These are phyloP conservation scores for Scleroderma citrinum DNA, from an alignment of 768 basidiomycete species.

Conservation along the genomic window DNA sequence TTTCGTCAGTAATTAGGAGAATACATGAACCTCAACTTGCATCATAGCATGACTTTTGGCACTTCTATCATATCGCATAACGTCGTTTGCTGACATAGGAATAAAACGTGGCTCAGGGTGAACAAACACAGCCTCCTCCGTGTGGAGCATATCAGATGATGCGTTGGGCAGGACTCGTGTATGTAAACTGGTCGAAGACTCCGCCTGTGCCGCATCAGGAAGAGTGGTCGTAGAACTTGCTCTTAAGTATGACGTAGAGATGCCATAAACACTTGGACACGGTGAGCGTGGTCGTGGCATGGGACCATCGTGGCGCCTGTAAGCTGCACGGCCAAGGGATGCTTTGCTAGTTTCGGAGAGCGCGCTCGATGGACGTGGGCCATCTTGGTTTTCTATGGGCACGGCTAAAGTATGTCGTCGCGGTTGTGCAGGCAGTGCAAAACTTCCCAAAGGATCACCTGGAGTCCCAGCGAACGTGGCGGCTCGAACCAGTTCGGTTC, in stretches of 20 bases:
- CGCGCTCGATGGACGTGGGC: conserved; percentile 3
- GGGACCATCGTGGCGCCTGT: conserved; percentile 12
- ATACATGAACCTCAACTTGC: background rate
- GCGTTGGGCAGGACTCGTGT: background rate
- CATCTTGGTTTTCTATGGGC: conserved; percentile 4
- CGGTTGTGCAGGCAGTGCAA: background rate
- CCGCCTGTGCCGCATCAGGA: background rate
- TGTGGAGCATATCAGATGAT: conserved; percentile 3
- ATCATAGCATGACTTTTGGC: conserved; percentile 9
- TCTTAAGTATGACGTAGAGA: conserved; percentile 5
- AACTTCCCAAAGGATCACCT: conserved; percentile 2
- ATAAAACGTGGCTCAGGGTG: conserved; percentile 9
- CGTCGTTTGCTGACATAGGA: conserved; percentile 13
- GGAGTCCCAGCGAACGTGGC: conserved; percentile 8
- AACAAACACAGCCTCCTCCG: conserved; percentile 3
- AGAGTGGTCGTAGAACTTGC: conserved; percentile 5
- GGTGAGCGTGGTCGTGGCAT: conserved; percentile 11
- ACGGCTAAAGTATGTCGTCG: conserved; percentile 9
- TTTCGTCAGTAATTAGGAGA: background rate
- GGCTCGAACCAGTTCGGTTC: conserved; percentile 4
- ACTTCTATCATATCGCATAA: conserved; percentile 12
- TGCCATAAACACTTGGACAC: conserved; percentile 7
- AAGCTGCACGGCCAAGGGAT: conserved; percentile 8
- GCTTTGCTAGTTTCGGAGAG: conserved; percentile 5
- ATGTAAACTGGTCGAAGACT: background rate